These are phyloP conservation scores for Serendipita sp. DNA, from an alignment of 768 basidiomycete genomes.

Conservation along the genomic window DNA sequence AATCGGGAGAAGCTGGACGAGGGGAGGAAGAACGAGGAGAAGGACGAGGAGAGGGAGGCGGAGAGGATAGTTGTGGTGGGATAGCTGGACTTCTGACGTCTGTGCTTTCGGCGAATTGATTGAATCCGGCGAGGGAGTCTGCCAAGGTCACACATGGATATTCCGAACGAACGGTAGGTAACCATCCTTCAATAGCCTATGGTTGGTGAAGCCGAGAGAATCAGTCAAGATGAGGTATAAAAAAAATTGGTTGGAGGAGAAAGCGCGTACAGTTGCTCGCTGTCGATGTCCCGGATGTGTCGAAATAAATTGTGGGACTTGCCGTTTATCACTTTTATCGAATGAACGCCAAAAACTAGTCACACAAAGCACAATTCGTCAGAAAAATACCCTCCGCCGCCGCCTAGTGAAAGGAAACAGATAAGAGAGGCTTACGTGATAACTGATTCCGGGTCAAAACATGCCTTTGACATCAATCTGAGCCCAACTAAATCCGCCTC, in stretches of 20 bases:
- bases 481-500: slow-evolving; percentile 88
- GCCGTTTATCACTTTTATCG: neutral
- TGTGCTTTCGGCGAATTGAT: neutral
- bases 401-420: neutral
- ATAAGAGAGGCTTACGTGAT: slow-evolving; percentile 35
- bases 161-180: neutral
- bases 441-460: slow-evolving; percentile 67
- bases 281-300: slow-evolving; percentile 2
- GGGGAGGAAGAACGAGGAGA: neutral
- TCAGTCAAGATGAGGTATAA: neutral
- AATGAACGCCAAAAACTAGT: slow-evolving; percentile 1
- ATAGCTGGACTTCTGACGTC: neutral
- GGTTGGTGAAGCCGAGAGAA: neutral
- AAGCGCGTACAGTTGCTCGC: neutral
- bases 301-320: neutral
- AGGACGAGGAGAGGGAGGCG: neutral
- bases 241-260: neutral
- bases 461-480: slow-evolving; percentile 62
- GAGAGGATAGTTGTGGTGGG: neutral
- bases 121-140: neutral
- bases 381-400: neutral
- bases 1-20: neutral
- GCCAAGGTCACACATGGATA: neutral
- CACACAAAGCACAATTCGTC: neutral
- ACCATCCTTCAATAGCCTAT: neutral